Percentiles rank a stretch among this genome's conserved stretches.
Conservation (phyloP, 257 asterid species). For the Solanum arcanum region DNA sequence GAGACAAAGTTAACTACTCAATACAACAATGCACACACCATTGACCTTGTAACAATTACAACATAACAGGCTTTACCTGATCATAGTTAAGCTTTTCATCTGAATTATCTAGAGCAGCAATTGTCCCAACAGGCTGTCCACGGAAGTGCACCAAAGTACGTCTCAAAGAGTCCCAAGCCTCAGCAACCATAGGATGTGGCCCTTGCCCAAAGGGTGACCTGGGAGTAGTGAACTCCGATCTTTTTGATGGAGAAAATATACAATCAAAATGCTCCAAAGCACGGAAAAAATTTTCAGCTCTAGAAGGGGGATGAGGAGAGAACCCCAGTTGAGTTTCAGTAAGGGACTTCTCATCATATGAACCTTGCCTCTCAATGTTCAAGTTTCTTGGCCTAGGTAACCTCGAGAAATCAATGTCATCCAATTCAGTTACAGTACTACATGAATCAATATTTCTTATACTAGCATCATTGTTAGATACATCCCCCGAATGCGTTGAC, state of each 20-base stretch:
- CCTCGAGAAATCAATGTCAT: conserved; percentile 49
- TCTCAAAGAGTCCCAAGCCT: conserved; percentile 72
- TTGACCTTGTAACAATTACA: not conserved
- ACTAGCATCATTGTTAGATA: conserved; percentile 18
- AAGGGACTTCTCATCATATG: conserved; percentile 55
- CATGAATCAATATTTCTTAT: conserved; percentile 25
- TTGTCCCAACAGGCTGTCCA: conserved; percentile 79
- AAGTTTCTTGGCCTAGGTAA: conserved; percentile 30
- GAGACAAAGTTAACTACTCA: not conserved
- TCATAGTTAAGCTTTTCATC: conserved; percentile 85
- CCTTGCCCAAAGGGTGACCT: conserved; percentile 30
- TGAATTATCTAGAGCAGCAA: conserved; percentile 68
- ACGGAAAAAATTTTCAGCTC: conserved; percentile 31
- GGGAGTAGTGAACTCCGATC: conserved; percentile 56
- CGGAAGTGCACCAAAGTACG: conserved; percentile 67
- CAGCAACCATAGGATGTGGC: conserved; percentile 51
- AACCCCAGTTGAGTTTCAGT: conserved; percentile 29
- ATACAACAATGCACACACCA: not conserved
- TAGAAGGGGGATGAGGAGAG: conserved; percentile 53
- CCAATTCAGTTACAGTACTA: conserved; percentile 23
- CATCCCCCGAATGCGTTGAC: conserved; percentile 25
- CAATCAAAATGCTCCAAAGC: conserved; percentile 38
- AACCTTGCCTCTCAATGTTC: conserved; percentile 57
- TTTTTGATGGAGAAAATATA: conserved; percentile 34
- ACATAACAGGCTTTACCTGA: conserved; percentile 32